These are phyloP conservation scores for Garcia nutans DNA, from an alignment of 345 rosid species.

Conservation along the genomic window DNA sequence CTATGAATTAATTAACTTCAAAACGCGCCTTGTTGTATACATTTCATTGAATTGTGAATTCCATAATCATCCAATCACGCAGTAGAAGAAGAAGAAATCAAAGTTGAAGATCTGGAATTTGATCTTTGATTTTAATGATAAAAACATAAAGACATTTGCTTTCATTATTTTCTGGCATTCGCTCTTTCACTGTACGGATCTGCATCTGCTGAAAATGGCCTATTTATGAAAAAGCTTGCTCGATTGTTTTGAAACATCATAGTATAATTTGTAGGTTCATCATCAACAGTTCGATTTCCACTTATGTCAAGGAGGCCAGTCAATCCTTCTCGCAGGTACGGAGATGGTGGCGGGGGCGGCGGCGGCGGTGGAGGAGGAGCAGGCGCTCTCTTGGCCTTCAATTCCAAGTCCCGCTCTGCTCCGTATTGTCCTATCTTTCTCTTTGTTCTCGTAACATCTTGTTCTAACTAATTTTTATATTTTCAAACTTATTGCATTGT, in stretches of 20 bases:
- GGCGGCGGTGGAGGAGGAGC: conserved; percentile 24
- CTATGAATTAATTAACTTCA: no score
- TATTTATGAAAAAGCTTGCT: neutral
- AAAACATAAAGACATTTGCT: no score
- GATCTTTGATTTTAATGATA: no score
- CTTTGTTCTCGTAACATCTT: conserved; percentile 28
- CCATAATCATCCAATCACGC: neutral
- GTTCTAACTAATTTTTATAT: neutral
- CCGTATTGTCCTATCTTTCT: conserved; percentile 31
- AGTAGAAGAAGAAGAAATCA: neutral
- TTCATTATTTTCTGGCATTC: conserved; percentile 6
- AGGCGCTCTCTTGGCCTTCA: conserved; percentile 11
- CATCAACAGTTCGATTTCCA: conserved; percentile 4
- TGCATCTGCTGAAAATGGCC: neutral
- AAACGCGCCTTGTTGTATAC: neutral
- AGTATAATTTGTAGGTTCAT: neutral
- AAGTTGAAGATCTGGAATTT: neutral
- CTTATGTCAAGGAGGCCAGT: conserved; percentile 40
- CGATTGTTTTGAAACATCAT: neutral
- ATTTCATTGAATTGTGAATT: neutral
- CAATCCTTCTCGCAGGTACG: conserved; percentile 30
- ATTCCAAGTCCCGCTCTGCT: conserved; percentile 34
- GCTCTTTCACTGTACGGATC: neutral
- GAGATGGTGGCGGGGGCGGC: no score
- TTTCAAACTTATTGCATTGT: neutral